Evolutionary conservation across 208 protist species (phyloP).

Genomic region (Acanthamoeba divionensis): DNA sequence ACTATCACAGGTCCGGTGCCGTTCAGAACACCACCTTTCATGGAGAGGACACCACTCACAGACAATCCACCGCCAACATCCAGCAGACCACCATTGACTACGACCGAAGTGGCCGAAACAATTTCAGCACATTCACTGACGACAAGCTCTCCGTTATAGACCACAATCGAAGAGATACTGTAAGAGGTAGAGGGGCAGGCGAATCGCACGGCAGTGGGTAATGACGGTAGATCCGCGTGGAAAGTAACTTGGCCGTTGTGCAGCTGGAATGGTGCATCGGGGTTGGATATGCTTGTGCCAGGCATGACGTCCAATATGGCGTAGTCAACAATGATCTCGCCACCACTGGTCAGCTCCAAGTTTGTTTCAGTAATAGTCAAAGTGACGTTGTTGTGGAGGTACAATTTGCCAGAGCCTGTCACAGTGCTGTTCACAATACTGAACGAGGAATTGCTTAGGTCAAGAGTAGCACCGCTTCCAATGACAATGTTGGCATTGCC

Average conservation of each 20-base stretch:
- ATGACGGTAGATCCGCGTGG: too few species aligned
- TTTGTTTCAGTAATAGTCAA: not conserved
- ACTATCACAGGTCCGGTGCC: not conserved
- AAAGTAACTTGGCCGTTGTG: not conserved
- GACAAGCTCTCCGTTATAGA: not conserved
- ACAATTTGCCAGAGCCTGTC: not conserved
- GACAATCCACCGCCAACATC: not conserved
- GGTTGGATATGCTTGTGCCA: not conserved
- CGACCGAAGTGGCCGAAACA: not conserved
- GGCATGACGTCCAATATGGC: not conserved
- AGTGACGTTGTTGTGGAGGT: not conserved
- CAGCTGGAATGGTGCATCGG: not conserved
- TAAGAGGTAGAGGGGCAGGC: too few species aligned
- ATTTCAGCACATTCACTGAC: not conserved
- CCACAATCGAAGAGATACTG: too few species aligned
- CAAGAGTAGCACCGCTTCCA: not conserved
- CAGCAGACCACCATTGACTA: not conserved
- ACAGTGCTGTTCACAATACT: not conserved
- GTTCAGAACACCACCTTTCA: not conserved
- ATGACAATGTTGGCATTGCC: not conserved
- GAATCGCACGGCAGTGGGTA: too few species aligned
- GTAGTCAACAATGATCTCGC: not conserved
- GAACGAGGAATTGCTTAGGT: conserved; percentile 3
- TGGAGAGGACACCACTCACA: not conserved
- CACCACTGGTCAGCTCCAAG: not conserved